Conservation (phyloP, 495 filamentous ascomycete species). For the Podospora anserina region DNA sequence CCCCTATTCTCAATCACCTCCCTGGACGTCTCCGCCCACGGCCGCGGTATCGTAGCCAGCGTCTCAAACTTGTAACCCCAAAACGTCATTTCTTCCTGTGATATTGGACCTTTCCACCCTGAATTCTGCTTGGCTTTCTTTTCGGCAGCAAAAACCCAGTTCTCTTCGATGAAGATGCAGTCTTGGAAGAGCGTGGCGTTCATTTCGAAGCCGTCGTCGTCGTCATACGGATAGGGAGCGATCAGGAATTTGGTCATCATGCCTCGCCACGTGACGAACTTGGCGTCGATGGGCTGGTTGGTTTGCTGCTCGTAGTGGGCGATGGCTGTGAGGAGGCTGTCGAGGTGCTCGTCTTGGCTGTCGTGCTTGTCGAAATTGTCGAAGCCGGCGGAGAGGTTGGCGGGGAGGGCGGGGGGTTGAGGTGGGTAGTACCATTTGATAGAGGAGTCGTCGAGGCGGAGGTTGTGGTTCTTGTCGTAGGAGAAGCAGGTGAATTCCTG, state of each 20-base stretch:
- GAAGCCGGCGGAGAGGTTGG: slow-evolving; percentile 77
- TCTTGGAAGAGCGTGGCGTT: slow-evolving; percentile 88
- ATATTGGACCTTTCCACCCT: slow-evolving; percentile 49
- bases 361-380: slow-evolving; percentile 80
- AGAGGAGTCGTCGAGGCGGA: slow-evolving; percentile 70
- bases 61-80: slow-evolving; percentile 97
- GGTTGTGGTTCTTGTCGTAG: slow-evolving; percentile 77
- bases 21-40: slow-evolving; percentile 67
- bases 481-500: slow-evolving; percentile 90
- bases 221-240: slow-evolving; percentile 57
- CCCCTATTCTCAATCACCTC: slow-evolving; percentile 75
- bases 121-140: slow-evolving; percentile 56
- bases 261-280: slow-evolving; percentile 90
- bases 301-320: slow-evolving; percentile 64
- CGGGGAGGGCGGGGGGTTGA: slow-evolving; percentile 13
- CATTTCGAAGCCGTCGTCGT: slow-evolving; percentile 92
- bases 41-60: slow-evolving; percentile 65
- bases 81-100: slow-evolving; percentile 49
- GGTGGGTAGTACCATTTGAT: slow-evolving; percentile 87
- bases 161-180: slow-evolving; percentile 91
- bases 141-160: slow-evolving; percentile 63
- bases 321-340: slow-evolving; percentile 76
- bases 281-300: slow-evolving; percentile 63
- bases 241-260: slow-evolving; percentile 99
- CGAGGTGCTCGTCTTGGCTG: slow-evolving; percentile 78